Percentiles rank a stretch among this genome's conserved stretches.
These are phyloP conservation scores for Eucalyptus curtisii DNA, from an alignment of 345 rosid species.

Conservation along the genomic window DNA sequence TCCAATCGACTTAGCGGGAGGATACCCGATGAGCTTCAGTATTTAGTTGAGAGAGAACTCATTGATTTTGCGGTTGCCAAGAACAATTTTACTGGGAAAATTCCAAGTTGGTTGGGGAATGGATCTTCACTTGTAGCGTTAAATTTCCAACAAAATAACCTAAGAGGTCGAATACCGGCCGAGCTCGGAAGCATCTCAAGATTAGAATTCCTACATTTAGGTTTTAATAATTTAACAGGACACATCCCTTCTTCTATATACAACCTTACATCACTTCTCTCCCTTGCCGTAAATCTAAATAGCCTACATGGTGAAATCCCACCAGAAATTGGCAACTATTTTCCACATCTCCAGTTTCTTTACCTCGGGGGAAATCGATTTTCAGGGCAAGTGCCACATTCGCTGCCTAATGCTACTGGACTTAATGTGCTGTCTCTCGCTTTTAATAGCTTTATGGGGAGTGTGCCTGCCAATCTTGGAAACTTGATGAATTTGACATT, in stretches of 20 bases:
- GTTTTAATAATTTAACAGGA: not conserved
- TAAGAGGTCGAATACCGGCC: not conserved
- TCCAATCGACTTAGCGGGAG: not conserved
- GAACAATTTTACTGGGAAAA: not conserved
- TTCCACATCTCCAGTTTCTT: not conserved
- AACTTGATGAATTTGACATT: too few relatives aligned
- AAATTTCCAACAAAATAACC: accelerated
- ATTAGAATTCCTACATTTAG: accelerated
- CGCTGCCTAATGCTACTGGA: too few relatives aligned
- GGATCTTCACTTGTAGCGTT: not conserved
- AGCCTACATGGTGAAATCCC: too few relatives aligned
- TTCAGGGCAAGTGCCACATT: too few relatives aligned
- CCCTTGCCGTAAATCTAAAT: accelerated
- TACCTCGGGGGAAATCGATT: not conserved
- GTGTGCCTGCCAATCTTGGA: too few relatives aligned
- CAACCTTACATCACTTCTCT: too few relatives aligned
- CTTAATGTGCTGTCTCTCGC: too few relatives aligned
- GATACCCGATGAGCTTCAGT: not conserved
- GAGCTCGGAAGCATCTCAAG: not conserved
- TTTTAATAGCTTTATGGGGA: too few relatives aligned
- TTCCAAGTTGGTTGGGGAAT: not conserved
- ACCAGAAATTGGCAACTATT: not conserved
- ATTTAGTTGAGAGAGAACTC: not conserved
- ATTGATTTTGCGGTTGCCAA: accelerated
- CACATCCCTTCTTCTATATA: not conserved